Evolutionary conservation across 1,284 basidiomycete genomes (phyloP), one percentile per base, ranked within the genome.

Genomic region (Tilletia caries): DNA sequence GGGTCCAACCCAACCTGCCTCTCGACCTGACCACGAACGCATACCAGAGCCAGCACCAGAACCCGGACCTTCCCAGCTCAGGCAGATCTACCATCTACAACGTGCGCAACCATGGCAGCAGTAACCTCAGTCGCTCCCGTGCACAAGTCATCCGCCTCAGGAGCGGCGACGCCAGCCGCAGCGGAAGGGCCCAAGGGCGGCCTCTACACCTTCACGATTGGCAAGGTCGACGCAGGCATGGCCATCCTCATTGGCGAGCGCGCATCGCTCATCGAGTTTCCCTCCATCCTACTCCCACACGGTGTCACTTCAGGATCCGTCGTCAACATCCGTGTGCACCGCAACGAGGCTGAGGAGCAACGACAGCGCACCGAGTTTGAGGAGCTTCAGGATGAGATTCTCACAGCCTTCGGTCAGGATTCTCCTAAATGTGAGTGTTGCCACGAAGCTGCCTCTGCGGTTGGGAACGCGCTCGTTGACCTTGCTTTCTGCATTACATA

Each of bases 241-340:
- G 81, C 81, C 48, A 83, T 83, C 70, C 76, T 83, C 70, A 81
- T 83, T 33, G 81, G 81, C 33, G 77, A 81, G 32, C 76, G 79
- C 52, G 81, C 81, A 0, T 81, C 79, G 3, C 73, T 82, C n/a
- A 83, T 83, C 68, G 81, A 83, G 69, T 83, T 83, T 27, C 81
- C 81, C n/a, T 78, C 79, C 29, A 72, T 83, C 2, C 75, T 83
- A 12, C 73, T 83, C 4, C 81, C 81, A 4, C 71, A 68, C 1
- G 81, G 82, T 37, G 78, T 81, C 34, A 73, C 73, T 20, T 73
- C 75, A 3, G 81, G 81, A 23, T 80, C 78, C 12, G 80, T 83
- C 12, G 81, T 83, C 68, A 77, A 82, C 67, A 80, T 83, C 33
- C 72, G 75, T 18, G 81, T 83, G 0, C 70, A 73, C 66, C 77